Evolutionary conservation across 1,284 basidiomycete species (phyloP), one percentile per base, ranked within the genome.

Genomic region (Cutaneotrichosporon sp.): DNA sequence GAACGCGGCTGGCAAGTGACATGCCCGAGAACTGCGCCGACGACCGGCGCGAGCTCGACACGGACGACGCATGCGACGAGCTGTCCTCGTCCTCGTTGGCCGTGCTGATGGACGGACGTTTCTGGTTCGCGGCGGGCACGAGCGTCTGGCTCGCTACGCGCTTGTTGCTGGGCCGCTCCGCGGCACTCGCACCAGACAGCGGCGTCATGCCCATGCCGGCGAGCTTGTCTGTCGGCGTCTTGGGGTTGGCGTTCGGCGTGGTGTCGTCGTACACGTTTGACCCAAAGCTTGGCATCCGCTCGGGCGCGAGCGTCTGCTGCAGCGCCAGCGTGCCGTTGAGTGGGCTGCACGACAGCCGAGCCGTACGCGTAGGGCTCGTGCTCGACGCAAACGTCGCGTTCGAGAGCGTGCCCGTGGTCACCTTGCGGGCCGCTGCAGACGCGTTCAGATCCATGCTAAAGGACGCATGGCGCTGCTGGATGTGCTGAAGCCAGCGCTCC

Each of bases 301-400:
- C 72, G 0, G 74, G 74, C 2, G 69, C 74, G 4, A 76, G 59
- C 1, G 74, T 76, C 55, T 74, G 69, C 26, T 72, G 58, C 4
- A 73, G 61, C 1, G 69, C 69, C 7, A 62, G 54, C 13, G 60
- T 55, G 14, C 66, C 64, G 4, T 66, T 40, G 3, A 68, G 63
- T 4, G 52, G 46, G 45, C 47, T 52, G 12, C 42, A 45, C 26
- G 45, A 45, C 0, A 55, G 54, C 8, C 54, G 49, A 22, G 48
- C 8, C 10, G 35, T 39, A 17, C 26, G 52, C 22, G 7, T 15
- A 14, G 30, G 23, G 12, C 26, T 17, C 17, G 37, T 47, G 12
- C 20, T 38, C 17, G 59, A 54, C 5, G 58, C 52, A 15, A 52
- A 52, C 1, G 50, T 42, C 2, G 56, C 42, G 17, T 49, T 49